phyloP scores from a whole-genome alignment of 257 asterid genomes.

The Solanum pennellii region DNA sequence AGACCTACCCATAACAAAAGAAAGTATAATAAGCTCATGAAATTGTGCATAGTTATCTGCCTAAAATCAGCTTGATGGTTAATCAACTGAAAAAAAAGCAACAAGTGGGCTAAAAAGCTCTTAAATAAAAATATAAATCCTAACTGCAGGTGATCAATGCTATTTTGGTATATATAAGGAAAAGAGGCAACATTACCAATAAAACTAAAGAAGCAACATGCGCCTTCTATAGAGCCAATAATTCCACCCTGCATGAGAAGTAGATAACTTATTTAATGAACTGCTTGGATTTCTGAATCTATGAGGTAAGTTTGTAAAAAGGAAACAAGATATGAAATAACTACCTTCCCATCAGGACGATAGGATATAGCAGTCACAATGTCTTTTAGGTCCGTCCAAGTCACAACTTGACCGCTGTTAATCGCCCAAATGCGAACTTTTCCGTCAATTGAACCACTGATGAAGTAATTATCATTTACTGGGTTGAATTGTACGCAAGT shows the following conservation, averaged over 20 bases:
- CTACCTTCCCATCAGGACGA: slow-evolving; percentile 83
- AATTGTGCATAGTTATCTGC: not conserved
- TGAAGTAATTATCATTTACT: slow-evolving; percentile 54
- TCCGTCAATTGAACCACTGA: slow-evolving; percentile 97
- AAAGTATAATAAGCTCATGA: not conserved
- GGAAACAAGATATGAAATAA: not conserved
- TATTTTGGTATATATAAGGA: not conserved
- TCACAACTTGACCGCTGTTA: slow-evolving; percentile 56
- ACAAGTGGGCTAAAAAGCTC: not conserved
- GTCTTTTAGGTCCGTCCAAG: slow-evolving; percentile 74
- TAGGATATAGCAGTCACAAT: slow-evolving; percentile 82
- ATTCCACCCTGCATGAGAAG: slow-evolving; percentile 55
- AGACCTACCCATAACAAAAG: not conserved
- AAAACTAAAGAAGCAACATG: slow-evolving; percentile 52
- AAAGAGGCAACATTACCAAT: slow-evolving; percentile 37
- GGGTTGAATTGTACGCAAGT: slow-evolving; percentile 82
- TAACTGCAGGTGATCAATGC: not conserved
- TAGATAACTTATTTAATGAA: not conserved
- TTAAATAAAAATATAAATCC: not conserved
- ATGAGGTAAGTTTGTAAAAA: not conserved
- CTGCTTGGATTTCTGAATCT: not conserved
- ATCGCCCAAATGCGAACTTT: slow-evolving; percentile 84
- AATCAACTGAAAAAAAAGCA: not conserved
- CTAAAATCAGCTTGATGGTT: not conserved
- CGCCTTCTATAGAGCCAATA: slow-evolving; percentile 63